These are phyloP conservation scores for Leptosphaerulina australis DNA, from an alignment of 2,329 filamentous ascomycete genomes.

Conservation along the genomic window DNA sequence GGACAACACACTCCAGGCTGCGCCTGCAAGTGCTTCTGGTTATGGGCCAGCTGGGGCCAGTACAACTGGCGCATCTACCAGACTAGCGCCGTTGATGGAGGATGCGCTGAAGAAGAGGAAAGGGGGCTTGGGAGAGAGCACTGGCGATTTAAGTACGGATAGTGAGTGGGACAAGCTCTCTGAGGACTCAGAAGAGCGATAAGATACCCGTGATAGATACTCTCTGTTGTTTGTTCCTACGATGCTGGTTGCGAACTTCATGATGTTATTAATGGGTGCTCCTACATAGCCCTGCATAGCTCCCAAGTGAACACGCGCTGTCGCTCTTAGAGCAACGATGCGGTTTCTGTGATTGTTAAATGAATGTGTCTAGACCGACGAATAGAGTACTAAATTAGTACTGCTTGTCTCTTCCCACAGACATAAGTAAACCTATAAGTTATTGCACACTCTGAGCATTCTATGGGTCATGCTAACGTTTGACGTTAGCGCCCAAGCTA, in stretches of 20 bases:
- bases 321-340: constrained; percentile 11
- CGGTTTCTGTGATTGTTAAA: constrained; percentile 1
- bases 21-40: constrained; percentile 18
- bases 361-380: neutral
- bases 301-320: constrained; percentile 37
- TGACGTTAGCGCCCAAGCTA: constrained; percentile 24
- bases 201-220: constrained; percentile 20
- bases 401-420: neutral
- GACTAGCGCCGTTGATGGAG: constrained; percentile 38
- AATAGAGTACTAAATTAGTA: neutral
- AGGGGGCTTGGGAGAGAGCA: constrained; percentile 54
- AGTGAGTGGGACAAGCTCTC: constrained; percentile 98
- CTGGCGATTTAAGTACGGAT: constrained; percentile 75
- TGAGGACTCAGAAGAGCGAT: constrained; percentile 50
- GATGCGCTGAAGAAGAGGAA: constrained; percentile 54
- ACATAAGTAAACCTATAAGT: too few species aligned
- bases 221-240: constrained; percentile 7
- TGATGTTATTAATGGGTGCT: neutral
- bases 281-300: constrained; percentile 15
- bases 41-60: constrained; percentile 21
- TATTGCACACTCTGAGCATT: neutral
- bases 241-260: neutral
- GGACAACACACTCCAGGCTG: constrained; percentile 29
- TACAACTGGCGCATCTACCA: constrained; percentile 40
- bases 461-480: neutral